Evolutionary conservation across 2,329 filamentous ascomycete species (phyloP).

Genomic region (Colletotrichum horii): DNA sequence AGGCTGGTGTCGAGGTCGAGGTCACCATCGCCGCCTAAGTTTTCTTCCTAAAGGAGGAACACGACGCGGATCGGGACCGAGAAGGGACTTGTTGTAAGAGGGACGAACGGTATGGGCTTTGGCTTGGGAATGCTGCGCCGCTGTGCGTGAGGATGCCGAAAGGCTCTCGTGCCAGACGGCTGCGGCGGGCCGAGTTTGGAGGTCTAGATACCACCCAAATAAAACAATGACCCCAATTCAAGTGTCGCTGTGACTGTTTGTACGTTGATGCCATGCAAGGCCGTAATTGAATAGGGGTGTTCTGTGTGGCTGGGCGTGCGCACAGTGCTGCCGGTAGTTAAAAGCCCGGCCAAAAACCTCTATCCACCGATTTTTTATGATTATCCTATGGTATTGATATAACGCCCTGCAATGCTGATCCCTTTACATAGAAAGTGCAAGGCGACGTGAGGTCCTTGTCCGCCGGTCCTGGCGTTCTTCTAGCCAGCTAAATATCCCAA

Average conservation of each 20-base stretch:
- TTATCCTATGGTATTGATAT: background rate
- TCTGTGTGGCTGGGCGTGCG: fast-evolving
- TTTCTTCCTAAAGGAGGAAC: constrained; percentile 37
- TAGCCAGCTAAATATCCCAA: constrained; percentile 68
- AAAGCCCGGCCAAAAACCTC: background rate
- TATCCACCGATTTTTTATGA: background rate
- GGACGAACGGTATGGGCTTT: constrained; percentile 11
- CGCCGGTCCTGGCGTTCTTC: background rate
- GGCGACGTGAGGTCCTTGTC: background rate
- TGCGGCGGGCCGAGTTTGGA: constrained; percentile 13
- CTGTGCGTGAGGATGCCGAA: background rate
- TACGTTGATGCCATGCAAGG: background rate
- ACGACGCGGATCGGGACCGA: constrained; percentile 7
- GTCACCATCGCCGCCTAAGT: constrained; percentile 86
- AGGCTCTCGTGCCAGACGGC: background rate
- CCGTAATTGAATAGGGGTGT: background rate
- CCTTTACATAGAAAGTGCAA: background rate
- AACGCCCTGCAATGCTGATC: constrained; percentile 18
- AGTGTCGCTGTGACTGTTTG: background rate
- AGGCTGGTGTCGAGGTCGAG: constrained; percentile 92
- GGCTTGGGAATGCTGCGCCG: constrained; percentile 1
- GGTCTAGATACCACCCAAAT: constrained; percentile 22
- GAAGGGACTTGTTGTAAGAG: background rate
- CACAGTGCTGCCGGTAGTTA: fast-evolving
- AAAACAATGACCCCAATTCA: background rate